Evolutionary conservation across 192 early-diverging fungal species (phyloP), one percentile per base, ranked within the genome.

Genomic region (Coemansia nantahalensis): DNA sequence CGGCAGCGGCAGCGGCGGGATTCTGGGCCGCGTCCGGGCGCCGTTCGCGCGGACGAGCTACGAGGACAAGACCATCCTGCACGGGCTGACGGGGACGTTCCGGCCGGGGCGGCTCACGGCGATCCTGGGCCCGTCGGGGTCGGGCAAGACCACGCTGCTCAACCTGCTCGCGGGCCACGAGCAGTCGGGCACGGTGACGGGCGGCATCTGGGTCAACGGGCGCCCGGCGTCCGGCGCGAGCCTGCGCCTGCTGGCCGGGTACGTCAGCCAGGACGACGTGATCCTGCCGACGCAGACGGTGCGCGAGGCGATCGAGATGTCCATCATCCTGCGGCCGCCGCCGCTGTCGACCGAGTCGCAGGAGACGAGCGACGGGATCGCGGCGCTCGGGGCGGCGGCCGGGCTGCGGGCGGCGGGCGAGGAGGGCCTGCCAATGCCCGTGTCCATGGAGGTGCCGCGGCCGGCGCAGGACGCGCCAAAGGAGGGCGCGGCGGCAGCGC

Each of bases 281-380:
- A 85, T 80, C 53, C 68, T 80, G 48, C 61, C 78, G 33, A 85
- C 75, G 28, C 85, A 82, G 68, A 93, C 91, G 0, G 87, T 90
- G 1, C 63, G 80, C 19, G 91, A 93, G 49, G 90, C 91, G 5
- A 83, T 93, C 28, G 73, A 65, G 8, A 82, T 84, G 80, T 84
- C 80, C 19, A 82, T 85, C 13, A 79, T 43, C 3, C 59, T 82
- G 34, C 79, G 83, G 3, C 64, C 56, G 23, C 54, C 71, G 17
- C 68, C 52, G 9, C 39, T 61, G 0, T 38, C 46, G 5, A 41
- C 43, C 16, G 23, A 42, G 17, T 26, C 51, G 49, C 28, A 44
- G 5, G 19, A 34, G 8, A 1, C 28, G 14, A 22, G 14, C 39
- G 30, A 42, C 30, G 24, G 4, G 22, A 37, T 32, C 19, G 35